Evolutionary conservation across 1,284 basidiomycete genomes (phyloP), one percentile per base, ranked within the genome.

Genomic region (Inonotus hispidus): DNA sequence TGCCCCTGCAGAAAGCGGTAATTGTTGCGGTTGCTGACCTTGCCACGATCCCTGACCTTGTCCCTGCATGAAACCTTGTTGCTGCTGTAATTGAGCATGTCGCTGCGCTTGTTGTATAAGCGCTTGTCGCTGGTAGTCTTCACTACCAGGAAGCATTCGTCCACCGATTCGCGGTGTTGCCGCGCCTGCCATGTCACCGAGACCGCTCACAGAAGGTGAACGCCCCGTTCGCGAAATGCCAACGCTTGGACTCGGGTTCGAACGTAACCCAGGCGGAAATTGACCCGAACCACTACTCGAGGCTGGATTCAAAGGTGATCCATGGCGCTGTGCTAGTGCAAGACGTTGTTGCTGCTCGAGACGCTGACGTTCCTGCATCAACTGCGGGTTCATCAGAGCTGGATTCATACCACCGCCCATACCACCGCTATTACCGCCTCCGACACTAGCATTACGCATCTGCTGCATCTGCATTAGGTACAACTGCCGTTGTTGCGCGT

Each of bases 161-260:
- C 38, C 73, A 65, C 41, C 56, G 25, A 71, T 71, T 41, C 80
- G 77, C 39, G 83, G 80, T 50, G 82, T 82, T 74, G 50, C 58
- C 4, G n/a, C 54, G 14, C 60, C 60, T 23, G 84, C 81, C 55
- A 81, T 76, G 5, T 76, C 76, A 35, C 78, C 63, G 5, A 61
- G 39, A 19, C 49, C 53, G 25, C 41, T 75, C 59, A 89, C 86
- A 19, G 85, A 83, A 23, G 88, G 88, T 46, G 88, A 89, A 60
- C 86, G 78, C 56, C 81, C 79, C 66, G 82, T 87, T 66, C 88
- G 77, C 37, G 87, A 84, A 61, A 90, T 89, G 3, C 87, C 87
- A 0, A 86, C 85, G 62, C 88, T 84, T 32, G 80, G 29, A 13
- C 7, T 71, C 49, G 79, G 75, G 66, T 83, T 82, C 19, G 83